Percentiles rank a stretch among this genome's conserved stretches.
Conservation (phyloP, 1,284 basidiomycete genomes). For the Ustilago shanxiensis region DNA sequence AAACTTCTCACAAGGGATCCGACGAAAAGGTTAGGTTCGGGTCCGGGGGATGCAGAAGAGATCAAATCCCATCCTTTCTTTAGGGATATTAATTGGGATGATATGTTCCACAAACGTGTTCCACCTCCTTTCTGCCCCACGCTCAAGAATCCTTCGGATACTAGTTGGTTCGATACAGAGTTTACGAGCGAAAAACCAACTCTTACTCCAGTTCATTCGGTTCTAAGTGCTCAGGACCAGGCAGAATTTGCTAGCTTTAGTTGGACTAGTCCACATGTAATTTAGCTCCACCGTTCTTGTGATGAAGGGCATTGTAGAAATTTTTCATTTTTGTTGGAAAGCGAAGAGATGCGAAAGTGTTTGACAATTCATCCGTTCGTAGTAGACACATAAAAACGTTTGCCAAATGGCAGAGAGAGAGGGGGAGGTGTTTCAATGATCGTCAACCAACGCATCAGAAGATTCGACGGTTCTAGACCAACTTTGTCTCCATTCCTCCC, state of each 20-base stretch:
- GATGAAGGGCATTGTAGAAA: too few species aligned
- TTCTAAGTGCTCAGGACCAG: constrained; percentile 91
- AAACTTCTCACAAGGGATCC: constrained; percentile 95
- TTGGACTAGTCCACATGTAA: constrained; percentile 53
- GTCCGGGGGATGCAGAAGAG: constrained; percentile 92
- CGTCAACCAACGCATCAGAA: constrained; percentile 3
- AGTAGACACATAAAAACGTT: too few species aligned
- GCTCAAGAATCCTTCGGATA: constrained; percentile 76
- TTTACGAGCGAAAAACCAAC: constrained; percentile 97
- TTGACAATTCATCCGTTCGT: too few species aligned
- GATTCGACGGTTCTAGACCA: constrained; percentile 3
- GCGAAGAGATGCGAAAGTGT: too few species aligned
- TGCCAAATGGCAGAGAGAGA: too few species aligned
- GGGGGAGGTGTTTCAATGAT: background rate
- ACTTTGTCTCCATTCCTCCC: background rate
- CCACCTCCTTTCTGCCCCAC: constrained; percentile 97
- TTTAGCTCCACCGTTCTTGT: background rate
- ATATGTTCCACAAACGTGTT: constrained; percentile 94
- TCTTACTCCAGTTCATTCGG: constrained; percentile 95
- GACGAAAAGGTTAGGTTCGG: constrained; percentile 90
- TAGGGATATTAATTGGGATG: constrained; percentile 96
- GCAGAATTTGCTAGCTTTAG: constrained; percentile 71
- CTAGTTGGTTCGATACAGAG: constrained; percentile 91
- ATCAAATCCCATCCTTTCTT: constrained; percentile 99
- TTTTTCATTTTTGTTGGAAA: too few species aligned